Evolutionary conservation across 208 protist species (phyloP), one percentile per base, ranked within the genome.

Genomic region (Acanthamoeba quina): DNA sequence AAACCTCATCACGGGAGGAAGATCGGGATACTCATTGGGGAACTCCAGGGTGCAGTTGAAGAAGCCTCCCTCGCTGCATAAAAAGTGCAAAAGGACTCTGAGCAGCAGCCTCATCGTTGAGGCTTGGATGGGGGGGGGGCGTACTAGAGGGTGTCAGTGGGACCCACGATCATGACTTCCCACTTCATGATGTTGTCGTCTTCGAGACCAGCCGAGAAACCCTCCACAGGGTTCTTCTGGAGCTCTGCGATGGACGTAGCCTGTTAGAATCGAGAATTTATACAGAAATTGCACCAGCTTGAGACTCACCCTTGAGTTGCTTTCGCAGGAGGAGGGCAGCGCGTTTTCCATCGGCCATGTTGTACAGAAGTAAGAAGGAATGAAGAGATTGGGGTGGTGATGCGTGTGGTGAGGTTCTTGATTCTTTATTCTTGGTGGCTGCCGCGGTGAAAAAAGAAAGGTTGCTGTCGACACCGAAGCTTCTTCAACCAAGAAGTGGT

Each of bases 151-250:
- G 97, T 98, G 66, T 98, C 97, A 17, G 97, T 95, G 31, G 97
- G 98, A 19, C 97, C 98, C 26, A 98, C 95, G 52, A 98, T 98
- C 60, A 97, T 94, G 64, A 98, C 95, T 37, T 98, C 95, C 98
- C 98, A 98, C 88, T 98, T 96, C 90, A 96, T 98, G 7, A 98
- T 78, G 95, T 98, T 98, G 54, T 98, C 97, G 62, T 98, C 97
- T 31, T 97, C 80, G 13, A 98, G 95, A 56, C 98, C 97, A 44
- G 97, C 97, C 9, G 95, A 96, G 76, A 98, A 98, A 13, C 97
- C 97, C 56, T 98, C 97, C 3, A 97, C 96, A 31, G 97, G 97
- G 31, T 85, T 41, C 88, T 97, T 97, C 26, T 83, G 94, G 17
- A 97, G 91, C 56, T 97, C 97, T 95, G 83, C 66, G 44, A 68